Evolutionary conservation across 2,329 filamentous ascomycete genomes (phyloP), one percentile per base, ranked within the genome.

Genomic region (Sclerotinia minor): DNA sequence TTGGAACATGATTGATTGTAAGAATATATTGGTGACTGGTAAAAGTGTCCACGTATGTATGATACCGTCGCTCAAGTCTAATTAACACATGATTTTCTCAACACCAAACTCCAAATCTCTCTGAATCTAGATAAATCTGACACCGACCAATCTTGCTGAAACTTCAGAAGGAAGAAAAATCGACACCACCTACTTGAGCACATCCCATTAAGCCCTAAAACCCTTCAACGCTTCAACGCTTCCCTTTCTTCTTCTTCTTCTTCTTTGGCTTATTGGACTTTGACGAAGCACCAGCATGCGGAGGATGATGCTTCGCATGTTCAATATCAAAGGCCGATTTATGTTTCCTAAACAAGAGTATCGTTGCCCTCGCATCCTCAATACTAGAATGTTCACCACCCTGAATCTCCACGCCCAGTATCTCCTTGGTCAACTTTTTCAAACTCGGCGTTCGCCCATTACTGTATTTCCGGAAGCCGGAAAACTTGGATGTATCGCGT

Each of bases 301-400:
- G 82, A 35, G 64, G 54, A 77, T 85, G 95, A 68, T 85, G 87
- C 78, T 87, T 89, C 67, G 88, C 81, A 77, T 92, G 87, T 77
- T 96, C 92, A 68, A 87, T 82, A 76, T 98, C 95, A 76, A 99
- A 97, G 0, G 84, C 90, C 24, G 88, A 83, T 80, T 97, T 98
- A 77, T 93, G 87, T 72, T 87, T 86, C 70, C 91, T 85, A 76
- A 96, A 98, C 53, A 99, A 80, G 67, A 94, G 81, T 93, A 99
- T 98, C 0, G 93, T 89, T 6, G 92, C 92, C 72, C 92, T 83
- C 1, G 95, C 95, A 81, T 99, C 95, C 80, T 90, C 82, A 71
- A 90, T 80, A 77, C 87, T 90, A 1, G 87, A 89, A 77, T 90
- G 88, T 35, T 84, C 80, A 0, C 87, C 87, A 26, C 78, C 80